phyloP scores from a whole-genome alignment of 768 basidiomycete genomes.

The Lactarius hengduanensis region DNA sequence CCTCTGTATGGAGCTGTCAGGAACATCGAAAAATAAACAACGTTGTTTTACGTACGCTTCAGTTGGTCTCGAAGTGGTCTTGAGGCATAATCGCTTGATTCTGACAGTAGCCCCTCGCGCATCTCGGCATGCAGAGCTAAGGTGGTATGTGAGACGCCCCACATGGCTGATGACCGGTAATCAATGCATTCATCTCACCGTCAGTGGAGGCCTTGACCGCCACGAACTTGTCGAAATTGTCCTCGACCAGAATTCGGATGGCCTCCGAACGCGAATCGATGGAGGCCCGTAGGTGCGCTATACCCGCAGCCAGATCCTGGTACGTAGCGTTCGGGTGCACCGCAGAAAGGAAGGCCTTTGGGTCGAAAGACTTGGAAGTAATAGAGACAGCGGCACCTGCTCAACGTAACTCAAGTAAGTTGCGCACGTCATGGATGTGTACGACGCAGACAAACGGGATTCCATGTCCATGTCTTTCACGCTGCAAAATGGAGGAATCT shows the following conservation, averaged over 20 bases:
- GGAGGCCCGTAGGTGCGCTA: constrained; percentile 66
- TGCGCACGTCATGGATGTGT: constrained; percentile 7
- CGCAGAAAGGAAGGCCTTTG: constrained; percentile 86
- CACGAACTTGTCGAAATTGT: constrained; percentile 97
- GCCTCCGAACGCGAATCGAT: constrained; percentile 93
- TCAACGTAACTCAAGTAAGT: constrained; percentile 11
- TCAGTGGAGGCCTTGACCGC: constrained; percentile 97
- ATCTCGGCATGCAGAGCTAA: constrained; percentile 88
- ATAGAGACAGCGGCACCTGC: constrained; percentile 80
- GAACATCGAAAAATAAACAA: constrained; percentile 5
- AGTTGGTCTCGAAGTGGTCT: constrained; percentile 79
- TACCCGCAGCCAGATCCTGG: constrained; percentile 82
- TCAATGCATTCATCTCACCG: constrained; percentile 46
- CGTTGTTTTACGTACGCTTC: constrained; percentile 57
- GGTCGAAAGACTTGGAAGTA: constrained; percentile 93
- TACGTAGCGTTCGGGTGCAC: constrained; percentile 96
- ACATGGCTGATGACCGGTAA: background rate
- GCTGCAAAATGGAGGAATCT: constrained; percentile 37
- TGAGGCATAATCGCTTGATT: constrained; percentile 78
- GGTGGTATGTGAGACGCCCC: background rate
- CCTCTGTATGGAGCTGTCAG: constrained; percentile 48
- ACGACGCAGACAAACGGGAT: constrained; percentile 53
- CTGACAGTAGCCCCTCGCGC: constrained; percentile 81
- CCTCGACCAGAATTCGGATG: constrained; percentile 92
- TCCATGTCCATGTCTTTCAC: constrained; percentile 71